These are phyloP conservation scores for Ceriops tagal DNA, from an alignment of 345 rosid species.

Conservation along the genomic window DNA sequence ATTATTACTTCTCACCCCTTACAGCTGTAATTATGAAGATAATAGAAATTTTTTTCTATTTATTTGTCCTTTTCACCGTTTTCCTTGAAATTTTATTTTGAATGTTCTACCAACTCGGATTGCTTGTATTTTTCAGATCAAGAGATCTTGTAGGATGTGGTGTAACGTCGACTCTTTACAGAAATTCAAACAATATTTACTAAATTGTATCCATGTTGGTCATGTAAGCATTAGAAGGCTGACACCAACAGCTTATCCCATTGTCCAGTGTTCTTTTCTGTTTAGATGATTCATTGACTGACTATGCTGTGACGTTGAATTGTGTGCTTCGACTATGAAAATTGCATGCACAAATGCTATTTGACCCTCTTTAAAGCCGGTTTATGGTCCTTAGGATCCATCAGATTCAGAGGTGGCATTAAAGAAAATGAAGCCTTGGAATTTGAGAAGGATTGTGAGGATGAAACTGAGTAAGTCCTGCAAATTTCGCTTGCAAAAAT, in stretches of 20 bases:
- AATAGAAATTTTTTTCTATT: not conserved
- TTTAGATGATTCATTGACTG: not conserved
- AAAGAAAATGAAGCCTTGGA: too few relatives aligned
- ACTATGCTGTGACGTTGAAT: not conserved
- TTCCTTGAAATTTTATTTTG: conserved; percentile 7
- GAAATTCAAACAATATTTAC: not conserved
- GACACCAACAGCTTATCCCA: not conserved
- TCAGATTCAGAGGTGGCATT: too few relatives aligned
- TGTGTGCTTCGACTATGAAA: not conserved
- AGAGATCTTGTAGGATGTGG: conserved; percentile 13
- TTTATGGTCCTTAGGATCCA: too few relatives aligned
- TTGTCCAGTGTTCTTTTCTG: not conserved
- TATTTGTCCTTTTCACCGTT: not conserved
- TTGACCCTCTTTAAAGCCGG: too few relatives aligned
- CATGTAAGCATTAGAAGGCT: conserved; percentile 3
- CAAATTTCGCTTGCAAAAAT: too few relatives aligned
- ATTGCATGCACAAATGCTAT: not conserved
- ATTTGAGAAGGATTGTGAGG: too few relatives aligned
- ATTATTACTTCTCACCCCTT: conserved; percentile 15
- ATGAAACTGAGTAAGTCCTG: too few relatives aligned
- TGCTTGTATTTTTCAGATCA: conserved; percentile 27
- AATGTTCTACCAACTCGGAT: conserved; percentile 30
- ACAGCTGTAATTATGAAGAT: conserved; percentile 7
- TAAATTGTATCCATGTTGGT: conserved; percentile 13
- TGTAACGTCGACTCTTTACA: not conserved